Conservation (phyloP, 345 rosid genomes). For the Balakata baccata region DNA sequence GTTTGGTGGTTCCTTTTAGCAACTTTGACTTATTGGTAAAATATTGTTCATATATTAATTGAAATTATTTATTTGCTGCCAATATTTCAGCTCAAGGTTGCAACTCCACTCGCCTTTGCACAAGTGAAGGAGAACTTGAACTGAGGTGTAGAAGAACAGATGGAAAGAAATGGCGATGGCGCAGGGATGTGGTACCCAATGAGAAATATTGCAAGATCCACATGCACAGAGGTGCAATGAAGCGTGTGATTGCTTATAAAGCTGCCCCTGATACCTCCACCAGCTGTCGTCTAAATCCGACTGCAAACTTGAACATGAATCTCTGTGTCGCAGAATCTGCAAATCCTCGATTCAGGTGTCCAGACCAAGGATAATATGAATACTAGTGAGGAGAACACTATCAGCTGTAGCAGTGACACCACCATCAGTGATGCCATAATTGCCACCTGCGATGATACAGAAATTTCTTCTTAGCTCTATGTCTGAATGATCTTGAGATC, state of each 20-base stretch:
- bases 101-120: slow-evolving; percentile 20
- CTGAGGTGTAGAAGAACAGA: slow-evolving; percentile 74
- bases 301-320: slow-evolving; percentile 17
- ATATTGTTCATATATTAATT: background rate
- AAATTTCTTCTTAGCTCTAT: slow-evolving; percentile 24
- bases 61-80: background rate
- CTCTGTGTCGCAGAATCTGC: slow-evolving; percentile 37
- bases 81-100: slow-evolving; percentile 26
- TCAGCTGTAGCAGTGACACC: slow-evolving; percentile 41
- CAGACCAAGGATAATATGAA: slow-evolving; percentile 28
- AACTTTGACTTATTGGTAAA: background rate
- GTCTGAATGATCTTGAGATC: slow-evolving; percentile 6
- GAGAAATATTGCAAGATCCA: slow-evolving; percentile 66
- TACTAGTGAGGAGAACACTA: slow-evolving; percentile 42
- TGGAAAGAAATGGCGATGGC: slow-evolving; percentile 80
- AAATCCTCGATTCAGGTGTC: slow-evolving; percentile 19
- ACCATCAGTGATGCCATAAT: slow-evolving; percentile 46
- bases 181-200: slow-evolving; percentile 42
- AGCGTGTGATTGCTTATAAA: slow-evolving; percentile 8
- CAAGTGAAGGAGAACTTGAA: slow-evolving; percentile 39
- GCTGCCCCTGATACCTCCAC: background rate
- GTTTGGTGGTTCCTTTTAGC: background rate
- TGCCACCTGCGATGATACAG: slow-evolving; percentile 26
- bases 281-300: background rate
- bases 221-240: slow-evolving; percentile 64